These are phyloP conservation scores for Microdochium nivale DNA, from an alignment of 2,329 filamentous ascomycete species.

Conservation along the genomic window DNA sequence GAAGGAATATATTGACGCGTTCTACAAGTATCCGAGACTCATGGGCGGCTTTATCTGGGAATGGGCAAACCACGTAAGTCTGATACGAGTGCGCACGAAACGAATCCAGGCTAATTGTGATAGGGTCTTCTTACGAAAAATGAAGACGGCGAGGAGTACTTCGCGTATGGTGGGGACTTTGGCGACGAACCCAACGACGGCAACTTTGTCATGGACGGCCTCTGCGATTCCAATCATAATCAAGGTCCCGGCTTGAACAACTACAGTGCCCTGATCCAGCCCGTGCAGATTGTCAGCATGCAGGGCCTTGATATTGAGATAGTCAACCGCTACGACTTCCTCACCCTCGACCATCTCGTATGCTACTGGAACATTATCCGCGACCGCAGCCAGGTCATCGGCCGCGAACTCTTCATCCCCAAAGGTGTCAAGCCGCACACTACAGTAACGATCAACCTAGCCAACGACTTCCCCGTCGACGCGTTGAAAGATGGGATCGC, in stretches of 20 bases:
- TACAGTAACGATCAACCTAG: conserved; percentile 19
- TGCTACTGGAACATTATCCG: conserved; percentile 33
- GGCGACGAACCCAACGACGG: conserved; percentile 50
- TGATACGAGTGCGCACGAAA: neutral
- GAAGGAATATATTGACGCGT: conserved; percentile 58
- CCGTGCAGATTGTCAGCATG: conserved; percentile 41
- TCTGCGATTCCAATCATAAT: conserved; percentile 38
- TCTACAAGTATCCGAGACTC: conserved; percentile 46
- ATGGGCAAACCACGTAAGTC: conserved; percentile 48
- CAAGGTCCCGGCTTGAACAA: conserved; percentile 43
- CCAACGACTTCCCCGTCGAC: neutral
- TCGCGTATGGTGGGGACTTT: conserved; percentile 55
- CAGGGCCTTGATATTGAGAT: conserved; percentile 33
- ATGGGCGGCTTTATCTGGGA: conserved; percentile 63
- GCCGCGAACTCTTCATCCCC: conserved; percentile 30
- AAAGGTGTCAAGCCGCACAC: conserved; percentile 33
- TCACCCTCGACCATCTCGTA: conserved; percentile 38
- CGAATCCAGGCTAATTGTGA: neutral
- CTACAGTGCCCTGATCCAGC: conserved; percentile 51
- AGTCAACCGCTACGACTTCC: conserved; percentile 46
- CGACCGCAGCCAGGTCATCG: conserved; percentile 25
- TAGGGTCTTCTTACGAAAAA: conserved; percentile 33
- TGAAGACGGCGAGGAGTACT: conserved; percentile 34
- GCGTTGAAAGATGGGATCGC: conserved; percentile 6
- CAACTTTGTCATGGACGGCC: conserved; percentile 51